Evolutionary conservation across 345 rosid species (phyloP).

Genomic region (Clausena lansium): DNA sequence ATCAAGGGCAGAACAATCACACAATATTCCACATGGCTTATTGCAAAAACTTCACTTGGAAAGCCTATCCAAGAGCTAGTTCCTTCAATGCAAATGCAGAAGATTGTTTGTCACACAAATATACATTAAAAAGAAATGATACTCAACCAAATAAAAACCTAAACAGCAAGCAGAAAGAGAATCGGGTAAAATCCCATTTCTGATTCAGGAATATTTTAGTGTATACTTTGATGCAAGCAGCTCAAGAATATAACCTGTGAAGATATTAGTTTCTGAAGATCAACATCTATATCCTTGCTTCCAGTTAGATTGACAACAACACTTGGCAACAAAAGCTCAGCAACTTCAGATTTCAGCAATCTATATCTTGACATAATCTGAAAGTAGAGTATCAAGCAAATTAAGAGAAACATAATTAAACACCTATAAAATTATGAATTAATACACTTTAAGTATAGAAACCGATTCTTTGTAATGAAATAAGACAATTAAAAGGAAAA

Average conservation of each 20-base stretch:
- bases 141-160: background rate
- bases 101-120: background rate
- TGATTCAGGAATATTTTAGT: background rate
- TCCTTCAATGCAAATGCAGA: background rate
- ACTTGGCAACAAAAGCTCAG: constrained; percentile 82
- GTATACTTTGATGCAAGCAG: constrained; percentile 1
- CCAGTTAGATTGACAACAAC: constrained; percentile 73
- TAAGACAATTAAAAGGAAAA: background rate
- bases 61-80: background rate
- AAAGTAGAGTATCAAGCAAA: constrained; percentile 18
- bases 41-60: background rate
- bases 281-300: constrained; percentile 47
- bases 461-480: background rate
- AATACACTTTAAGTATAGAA: constrained; percentile 2
- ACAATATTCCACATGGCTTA: background rate
- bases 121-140: background rate
- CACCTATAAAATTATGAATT: constrained; percentile 7
- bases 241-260: constrained; percentile 46
- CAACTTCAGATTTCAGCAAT: constrained; percentile 75
- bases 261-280: constrained; percentile 58
- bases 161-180: constrained; percentile 5
- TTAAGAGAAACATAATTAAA: constrained; percentile 12
- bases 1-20: background rate
- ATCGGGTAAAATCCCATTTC: background rate
- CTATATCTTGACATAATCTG: constrained; percentile 91